These are phyloP conservation scores for Microstroma glucosiphilum DNA, from an alignment of 1,284 basidiomycete genomes.

Conservation along the genomic window DNA sequence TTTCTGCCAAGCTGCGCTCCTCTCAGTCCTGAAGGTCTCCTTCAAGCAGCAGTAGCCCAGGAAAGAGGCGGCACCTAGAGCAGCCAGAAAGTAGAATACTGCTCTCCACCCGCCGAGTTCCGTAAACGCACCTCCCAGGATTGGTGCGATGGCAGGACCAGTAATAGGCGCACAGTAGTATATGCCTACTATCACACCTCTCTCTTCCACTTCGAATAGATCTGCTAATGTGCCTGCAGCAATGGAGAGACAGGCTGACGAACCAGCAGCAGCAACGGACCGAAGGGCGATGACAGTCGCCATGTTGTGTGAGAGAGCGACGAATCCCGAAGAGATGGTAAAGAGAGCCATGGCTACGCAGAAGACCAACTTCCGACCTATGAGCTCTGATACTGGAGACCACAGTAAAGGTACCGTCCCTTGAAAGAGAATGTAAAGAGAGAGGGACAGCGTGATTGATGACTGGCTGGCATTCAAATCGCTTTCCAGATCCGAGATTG, in stretches of 20 bases:
- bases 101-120: constrained; percentile 13
- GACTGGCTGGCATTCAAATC: constrained; percentile 63
- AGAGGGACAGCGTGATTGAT: constrained; percentile 67
- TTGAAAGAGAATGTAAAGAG: constrained; percentile 73
- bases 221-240: constrained; percentile 19
- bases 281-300: constrained; percentile 15
- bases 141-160: constrained; percentile 18
- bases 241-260: constrained; percentile 15
- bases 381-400: constrained; percentile 69
- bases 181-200: constrained; percentile 17
- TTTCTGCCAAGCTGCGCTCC: constrained; percentile 6
- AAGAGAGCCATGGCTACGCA: constrained; percentile 14
- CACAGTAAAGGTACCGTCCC: constrained; percentile 65
- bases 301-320: constrained; percentile 10
- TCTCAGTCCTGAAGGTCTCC: constrained; percentile 12
- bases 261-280: constrained; percentile 12
- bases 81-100: constrained; percentile 20
- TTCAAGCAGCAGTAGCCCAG: constrained; percentile 8
- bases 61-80: constrained; percentile 12
- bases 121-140: constrained; percentile 19
- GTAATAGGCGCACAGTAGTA: constrained; percentile 18
- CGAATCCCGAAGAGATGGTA: constrained; percentile 11
- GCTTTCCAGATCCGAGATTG: constrained; percentile 62
- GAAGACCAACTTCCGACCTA: constrained; percentile 37
- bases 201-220: constrained; percentile 16